Conservation (phyloP, 1,284 basidiomycete genomes). For the Ganoderma resinaceum region DNA sequence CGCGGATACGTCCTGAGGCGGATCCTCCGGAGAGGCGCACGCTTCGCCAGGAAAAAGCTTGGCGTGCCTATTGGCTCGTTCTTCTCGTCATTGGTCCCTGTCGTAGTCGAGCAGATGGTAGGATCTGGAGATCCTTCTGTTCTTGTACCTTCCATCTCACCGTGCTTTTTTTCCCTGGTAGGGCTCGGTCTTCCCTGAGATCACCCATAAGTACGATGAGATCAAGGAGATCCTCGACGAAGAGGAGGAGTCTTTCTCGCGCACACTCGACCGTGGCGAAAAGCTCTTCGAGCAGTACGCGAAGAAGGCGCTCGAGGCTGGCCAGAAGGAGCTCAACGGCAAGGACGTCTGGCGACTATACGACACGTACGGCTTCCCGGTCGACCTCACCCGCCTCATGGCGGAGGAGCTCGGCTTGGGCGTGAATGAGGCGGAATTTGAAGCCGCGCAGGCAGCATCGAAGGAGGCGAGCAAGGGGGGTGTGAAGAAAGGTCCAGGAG, state of each 20-base stretch:
- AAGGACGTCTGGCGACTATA: conserved; percentile 98
- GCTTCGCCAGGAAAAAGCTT: conserved; percentile 96
- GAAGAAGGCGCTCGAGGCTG: conserved; percentile 68
- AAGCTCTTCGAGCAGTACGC: conserved; percentile 96
- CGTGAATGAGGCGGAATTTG: conserved; percentile 91
- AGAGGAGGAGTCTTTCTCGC: conserved; percentile 96
- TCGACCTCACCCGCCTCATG: conserved; percentile 97
- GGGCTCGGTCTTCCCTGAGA: conserved; percentile 94
- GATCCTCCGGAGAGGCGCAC: conserved; percentile 90
- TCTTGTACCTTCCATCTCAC: too few species aligned
- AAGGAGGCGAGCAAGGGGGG: conserved; percentile 92
- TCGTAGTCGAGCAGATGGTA: conserved; percentile 90
- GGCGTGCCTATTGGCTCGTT: conserved; percentile 94
- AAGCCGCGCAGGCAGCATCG: conserved; percentile 86
- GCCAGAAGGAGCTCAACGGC: conserved; percentile 78
- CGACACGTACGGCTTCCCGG: conserved; percentile 99
- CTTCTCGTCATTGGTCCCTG: conserved; percentile 93
- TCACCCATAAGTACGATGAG: conserved; percentile 84
- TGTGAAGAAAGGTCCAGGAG: conserved; percentile 72
- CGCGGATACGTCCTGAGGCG: conserved; percentile 95
- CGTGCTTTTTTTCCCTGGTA: conserved; percentile 38
- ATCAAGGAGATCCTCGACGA: conserved; percentile 97
- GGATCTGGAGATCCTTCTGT: conserved; percentile 30
- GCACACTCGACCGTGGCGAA: conserved; percentile 96
- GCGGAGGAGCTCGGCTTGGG: conserved; percentile 91